These are phyloP conservation scores for Microbotryum intermedium DNA, from an alignment of 1,284 basidiomycete species.

Conservation along the genomic window DNA sequence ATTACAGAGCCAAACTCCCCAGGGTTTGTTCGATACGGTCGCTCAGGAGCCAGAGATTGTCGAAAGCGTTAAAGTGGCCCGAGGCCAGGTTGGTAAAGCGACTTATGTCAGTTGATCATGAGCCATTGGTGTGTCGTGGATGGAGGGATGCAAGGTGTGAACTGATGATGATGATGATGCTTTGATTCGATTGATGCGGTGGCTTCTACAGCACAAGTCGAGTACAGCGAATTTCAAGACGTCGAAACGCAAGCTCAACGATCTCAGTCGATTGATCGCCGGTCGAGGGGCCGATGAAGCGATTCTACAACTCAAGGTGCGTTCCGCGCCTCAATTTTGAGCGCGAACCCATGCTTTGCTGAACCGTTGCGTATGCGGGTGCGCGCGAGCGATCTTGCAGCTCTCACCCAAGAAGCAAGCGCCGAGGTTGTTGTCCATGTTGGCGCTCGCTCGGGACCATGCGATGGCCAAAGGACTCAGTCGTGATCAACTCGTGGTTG, in stretches of 20 bases:
- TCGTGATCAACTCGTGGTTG: slow-evolving; percentile 65
- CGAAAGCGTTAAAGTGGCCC: not conserved
- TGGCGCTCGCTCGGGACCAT: slow-evolving; percentile 78
- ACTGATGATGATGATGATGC: not conserved
- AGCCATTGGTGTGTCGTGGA: not conserved
- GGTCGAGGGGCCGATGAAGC: slow-evolving; percentile 86
- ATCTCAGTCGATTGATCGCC: slow-evolving; percentile 75
- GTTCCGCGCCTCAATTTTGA: slow-evolving; percentile 38
- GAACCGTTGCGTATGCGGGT: not conserved
- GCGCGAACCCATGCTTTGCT: not conserved
- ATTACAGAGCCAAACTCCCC: not conserved
- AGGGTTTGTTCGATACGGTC: slow-evolving; percentile 17
- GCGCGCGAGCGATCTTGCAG: not conserved
- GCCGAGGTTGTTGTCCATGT: slow-evolving; percentile 74
- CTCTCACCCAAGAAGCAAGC: slow-evolving; percentile 44
- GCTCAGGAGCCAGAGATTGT: slow-evolving; percentile 14
- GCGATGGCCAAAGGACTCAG: slow-evolving; percentile 70
- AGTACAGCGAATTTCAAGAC: slow-evolving; percentile 87
- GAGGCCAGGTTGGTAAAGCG: not conserved
- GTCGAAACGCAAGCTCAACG: slow-evolving; percentile 82
- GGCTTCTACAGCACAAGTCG: slow-evolving; percentile 74
- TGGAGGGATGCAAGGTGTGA: not conserved
- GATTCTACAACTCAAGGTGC: slow-evolving; percentile 93
- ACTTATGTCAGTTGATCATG: slow-evolving; percentile 11
- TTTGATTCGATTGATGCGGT: not conserved